A percentile compares a stretch with the other conserved stretches of the same genome.
phyloP scores from a whole-genome alignment of 2,329 filamentous ascomycete genomes.

The Colletotrichum tabaci region DNA sequence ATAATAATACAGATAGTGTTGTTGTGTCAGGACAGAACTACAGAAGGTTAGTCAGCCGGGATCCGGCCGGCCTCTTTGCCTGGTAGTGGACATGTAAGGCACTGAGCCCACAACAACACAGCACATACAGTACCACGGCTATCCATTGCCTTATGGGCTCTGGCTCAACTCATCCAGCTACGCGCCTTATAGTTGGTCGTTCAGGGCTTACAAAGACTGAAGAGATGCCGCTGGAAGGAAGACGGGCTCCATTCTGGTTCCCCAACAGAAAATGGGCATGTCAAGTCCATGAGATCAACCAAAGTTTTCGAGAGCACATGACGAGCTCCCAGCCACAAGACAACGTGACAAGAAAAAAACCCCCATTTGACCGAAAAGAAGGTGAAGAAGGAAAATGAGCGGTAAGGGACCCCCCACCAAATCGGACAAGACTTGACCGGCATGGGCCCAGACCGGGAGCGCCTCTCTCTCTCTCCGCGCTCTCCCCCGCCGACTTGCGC shows the following conservation, averaged over 20 bases:
- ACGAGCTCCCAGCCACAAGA: constrained; percentile 3
- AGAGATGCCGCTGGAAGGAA: neutral
- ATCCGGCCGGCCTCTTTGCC: too few relatives aligned
- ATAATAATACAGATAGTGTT: too few relatives aligned
- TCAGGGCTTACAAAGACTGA: neutral
- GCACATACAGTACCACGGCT: too few relatives aligned
- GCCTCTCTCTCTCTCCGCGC: too few relatives aligned
- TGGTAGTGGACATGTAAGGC: too few relatives aligned
- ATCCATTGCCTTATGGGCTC: too few relatives aligned
- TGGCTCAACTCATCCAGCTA: too few relatives aligned
- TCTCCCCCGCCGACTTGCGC: neutral
- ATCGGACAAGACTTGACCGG: constrained; percentile 14
- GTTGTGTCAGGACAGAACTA: too few relatives aligned
- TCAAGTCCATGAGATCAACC: neutral
- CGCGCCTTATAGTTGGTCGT: too few relatives aligned
- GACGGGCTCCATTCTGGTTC: neutral
- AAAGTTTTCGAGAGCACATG: constrained; percentile 23
- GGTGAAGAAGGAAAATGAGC: constrained; percentile 21
- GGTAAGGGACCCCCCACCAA: constrained; percentile 17
- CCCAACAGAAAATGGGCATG: constrained; percentile 19
- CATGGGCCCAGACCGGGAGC: constrained; percentile 10
- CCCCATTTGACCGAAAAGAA: neutral
- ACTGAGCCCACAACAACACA: too few relatives aligned
- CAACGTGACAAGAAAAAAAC: constrained; percentile 4
- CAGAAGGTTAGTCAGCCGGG: too few relatives aligned